Base-by-base conservation (phyloP, 257 asterid species). In the Solanum dulcamara region DNA sequence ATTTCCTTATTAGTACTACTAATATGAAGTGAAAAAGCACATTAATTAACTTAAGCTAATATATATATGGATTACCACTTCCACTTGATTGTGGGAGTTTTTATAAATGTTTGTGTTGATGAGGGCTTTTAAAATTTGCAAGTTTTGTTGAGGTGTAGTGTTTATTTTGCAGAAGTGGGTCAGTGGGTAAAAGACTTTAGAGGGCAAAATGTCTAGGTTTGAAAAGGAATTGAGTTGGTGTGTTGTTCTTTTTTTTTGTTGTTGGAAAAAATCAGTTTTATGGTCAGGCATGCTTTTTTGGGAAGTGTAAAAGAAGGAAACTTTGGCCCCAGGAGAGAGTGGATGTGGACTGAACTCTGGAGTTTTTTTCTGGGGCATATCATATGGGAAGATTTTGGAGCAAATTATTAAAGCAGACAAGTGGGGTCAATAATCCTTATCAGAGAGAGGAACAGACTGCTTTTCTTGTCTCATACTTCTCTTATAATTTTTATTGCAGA, bases 311-410 rank as follows among this genome's bases (percentile, higher is more conserved):
- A 85, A 85, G 81, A 53, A 74, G 88, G 57, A 51, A 67, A 84
- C 83, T 79, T 86, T 64, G 22, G 81, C 30, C 28, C 28, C 57
- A 7, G 75, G 80, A 46, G 62, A 46, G 80, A 46, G 81, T 68
- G 85, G 85, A 81, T 62, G 83, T 86, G 83, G 88, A 86, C 88
- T 86, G 53, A 67, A 67, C 85, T 77, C 83, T 77, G 83, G 62
- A 26, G 62, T 46, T 77, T 28, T 77, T 28, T 28, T 10, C 40
- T 28, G 60, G 62, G 42, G 60, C 8, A 17, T 46, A 77, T 77
- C 83, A 77, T 77, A 77, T 77, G 62, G 62, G 17, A 28, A 77
- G 83, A 77, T 77, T 77, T 77, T 28, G 82, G 82, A 77, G 26
- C 42, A 77, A 28, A 46, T 77, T 77, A 77, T 46, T 46, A 77